These are phyloP conservation scores for Prunus fruticosa DNA, from an alignment of 306 rosid species.

Conservation along the genomic window DNA sequence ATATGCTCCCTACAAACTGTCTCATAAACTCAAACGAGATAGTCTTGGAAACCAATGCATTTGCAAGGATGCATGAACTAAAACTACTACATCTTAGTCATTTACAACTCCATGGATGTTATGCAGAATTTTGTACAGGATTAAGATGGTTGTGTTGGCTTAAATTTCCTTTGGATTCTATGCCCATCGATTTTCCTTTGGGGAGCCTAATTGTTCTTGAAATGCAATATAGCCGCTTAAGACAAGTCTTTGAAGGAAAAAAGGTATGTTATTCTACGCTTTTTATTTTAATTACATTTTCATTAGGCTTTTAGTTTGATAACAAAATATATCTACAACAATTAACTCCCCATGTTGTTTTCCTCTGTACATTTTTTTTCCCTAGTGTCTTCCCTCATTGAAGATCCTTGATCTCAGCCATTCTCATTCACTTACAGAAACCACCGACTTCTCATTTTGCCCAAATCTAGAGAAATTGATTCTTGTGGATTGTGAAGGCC, in stretches of 20 bases:
- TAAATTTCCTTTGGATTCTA: constrained; percentile 6
- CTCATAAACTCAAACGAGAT: neutral
- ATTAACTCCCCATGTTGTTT: neutral
- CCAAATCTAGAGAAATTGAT: constrained; percentile 9
- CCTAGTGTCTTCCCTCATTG: neutral
- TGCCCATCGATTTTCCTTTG: constrained; percentile 1
- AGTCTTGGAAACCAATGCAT: neutral
- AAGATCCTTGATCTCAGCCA: constrained; percentile 16
- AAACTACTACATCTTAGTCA: neutral
- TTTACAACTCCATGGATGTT: neutral
- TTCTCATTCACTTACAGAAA: neutral
- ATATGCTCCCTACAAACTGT: no score
- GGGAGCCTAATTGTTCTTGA: constrained; percentile 1
- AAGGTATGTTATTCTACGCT: neutral
- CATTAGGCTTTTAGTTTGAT: neutral
- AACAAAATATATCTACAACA: neutral
- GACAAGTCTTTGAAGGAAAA: neutral
- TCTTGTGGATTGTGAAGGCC: neutral
- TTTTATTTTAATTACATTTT: neutral
- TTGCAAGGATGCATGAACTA: neutral
- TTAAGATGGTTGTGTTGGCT: constrained; percentile 3
- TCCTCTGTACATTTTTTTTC: neutral
- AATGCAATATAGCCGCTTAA: constrained; percentile 3
- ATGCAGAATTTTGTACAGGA: neutral
- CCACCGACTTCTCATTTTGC: neutral